Conservation (phyloP, 768 basidiomycete genomes). For the Suillus paluster region DNA sequence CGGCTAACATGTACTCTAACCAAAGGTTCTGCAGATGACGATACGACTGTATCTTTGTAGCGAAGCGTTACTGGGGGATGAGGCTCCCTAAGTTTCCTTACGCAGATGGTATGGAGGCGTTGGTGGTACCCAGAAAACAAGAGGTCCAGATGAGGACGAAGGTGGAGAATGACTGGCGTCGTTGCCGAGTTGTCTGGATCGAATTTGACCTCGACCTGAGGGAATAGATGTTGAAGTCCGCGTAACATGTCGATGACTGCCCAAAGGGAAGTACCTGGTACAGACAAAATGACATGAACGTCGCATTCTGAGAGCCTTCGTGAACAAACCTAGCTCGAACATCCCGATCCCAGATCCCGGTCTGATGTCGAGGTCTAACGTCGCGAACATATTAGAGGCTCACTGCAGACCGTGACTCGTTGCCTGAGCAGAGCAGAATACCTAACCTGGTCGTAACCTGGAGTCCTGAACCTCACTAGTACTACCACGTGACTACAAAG, state of each 20-base stretch:
- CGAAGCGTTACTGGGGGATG: slow-evolving; percentile 69
- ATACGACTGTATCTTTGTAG: slow-evolving; percentile 68
- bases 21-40: slow-evolving; percentile 63
- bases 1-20: slow-evolving; percentile 68
- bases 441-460: slow-evolving; percentile 3
- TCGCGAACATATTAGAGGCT: slow-evolving; percentile 56
- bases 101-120: slow-evolving; percentile 76
- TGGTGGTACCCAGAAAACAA: slow-evolving; percentile 82
- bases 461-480: too few relatives aligned
- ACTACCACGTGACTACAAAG: not conserved
- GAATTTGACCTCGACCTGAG: slow-evolving; percentile 83
- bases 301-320: slow-evolving; percentile 4
- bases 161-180: slow-evolving; percentile 76
- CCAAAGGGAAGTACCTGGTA: slow-evolving; percentile 77
- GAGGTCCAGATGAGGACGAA: slow-evolving; percentile 84
- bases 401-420: not conserved
- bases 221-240: slow-evolving; percentile 67
- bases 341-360: slow-evolving; percentile 79
- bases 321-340: slow-evolving; percentile 68
- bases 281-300: not conserved
- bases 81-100: slow-evolving; percentile 68
- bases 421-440: slow-evolving; percentile 1
- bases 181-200: slow-evolving; percentile 72
- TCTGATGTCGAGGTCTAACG: slow-evolving; percentile 74
- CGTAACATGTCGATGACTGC: slow-evolving; percentile 71